These are phyloP conservation scores for Colletotrichum cordylinicola DNA, from an alignment of 2,329 filamentous ascomycete genomes.

Conservation along the genomic window DNA sequence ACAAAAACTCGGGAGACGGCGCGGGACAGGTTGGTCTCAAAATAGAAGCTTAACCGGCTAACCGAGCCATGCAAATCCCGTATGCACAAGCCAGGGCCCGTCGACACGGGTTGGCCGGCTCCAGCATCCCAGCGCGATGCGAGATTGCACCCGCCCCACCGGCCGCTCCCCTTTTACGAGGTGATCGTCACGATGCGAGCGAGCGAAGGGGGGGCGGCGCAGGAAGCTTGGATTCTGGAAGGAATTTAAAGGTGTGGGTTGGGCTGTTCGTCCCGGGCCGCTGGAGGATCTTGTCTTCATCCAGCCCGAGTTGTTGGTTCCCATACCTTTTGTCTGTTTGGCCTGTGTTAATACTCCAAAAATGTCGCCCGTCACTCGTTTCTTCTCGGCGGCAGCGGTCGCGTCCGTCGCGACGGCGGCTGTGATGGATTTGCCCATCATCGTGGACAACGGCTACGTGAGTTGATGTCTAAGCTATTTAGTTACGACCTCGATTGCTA, in stretches of 20 bases:
- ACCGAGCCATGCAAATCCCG: background rate
- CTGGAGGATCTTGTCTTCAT: background rate
- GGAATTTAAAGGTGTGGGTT: background rate
- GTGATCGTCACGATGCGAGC: background rate
- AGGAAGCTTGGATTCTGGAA: background rate
- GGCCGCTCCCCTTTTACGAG: background rate
- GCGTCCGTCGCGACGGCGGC: constrained; percentile 10
- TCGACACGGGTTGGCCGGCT: background rate
- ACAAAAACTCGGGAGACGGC: background rate
- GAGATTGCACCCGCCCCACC: constrained; percentile 7
- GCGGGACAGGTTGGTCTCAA: background rate
- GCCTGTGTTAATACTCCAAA: background rate
- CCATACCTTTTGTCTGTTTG: background rate
- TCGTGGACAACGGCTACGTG: constrained; percentile 17
- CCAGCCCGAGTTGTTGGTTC: background rate
- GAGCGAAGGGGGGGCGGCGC: background rate
- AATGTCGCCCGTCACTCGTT: constrained; percentile 11
- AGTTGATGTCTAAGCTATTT: background rate
- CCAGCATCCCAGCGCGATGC: background rate
- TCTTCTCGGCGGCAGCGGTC: constrained; percentile 3
- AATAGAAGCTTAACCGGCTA: background rate
- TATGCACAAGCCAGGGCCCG: background rate
- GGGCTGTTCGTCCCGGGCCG: background rate
- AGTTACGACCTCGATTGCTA: background rate
- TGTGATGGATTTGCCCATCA: constrained; percentile 21